Evolutionary conservation across 371 early-diverging fungal species (phyloP).

Genomic region (Mucor racemosus): DNA sequence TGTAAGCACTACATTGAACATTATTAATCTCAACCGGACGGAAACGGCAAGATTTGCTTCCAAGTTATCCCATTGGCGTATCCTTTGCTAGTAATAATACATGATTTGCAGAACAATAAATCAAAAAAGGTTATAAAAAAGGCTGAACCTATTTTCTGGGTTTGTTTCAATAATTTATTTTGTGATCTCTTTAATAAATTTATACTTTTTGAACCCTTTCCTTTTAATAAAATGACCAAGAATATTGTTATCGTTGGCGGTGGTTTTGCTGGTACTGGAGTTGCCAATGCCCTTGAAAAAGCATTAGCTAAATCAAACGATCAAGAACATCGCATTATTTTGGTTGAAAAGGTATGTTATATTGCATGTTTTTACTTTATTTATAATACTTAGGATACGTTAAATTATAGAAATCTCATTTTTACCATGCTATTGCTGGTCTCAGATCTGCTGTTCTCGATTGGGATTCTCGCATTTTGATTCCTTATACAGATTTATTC

Average conservation of each 20-base stretch:
- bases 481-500: slow-evolving; percentile 41
- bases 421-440: slow-evolving; percentile 39
- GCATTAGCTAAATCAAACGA: slow-evolving; percentile 4
- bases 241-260: slow-evolving; percentile 48
- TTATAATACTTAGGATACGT: too few relatives aligned
- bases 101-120: neutral
- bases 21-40: neutral
- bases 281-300: slow-evolving; percentile 35
- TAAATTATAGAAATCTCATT: slow-evolving; percentile 32
- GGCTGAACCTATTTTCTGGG: neutral
- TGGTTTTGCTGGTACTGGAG: slow-evolving; percentile 39
- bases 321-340: slow-evolving; percentile 29
- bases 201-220: neutral
- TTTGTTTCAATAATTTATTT: neutral
- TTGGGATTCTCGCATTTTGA: slow-evolving; percentile 26
- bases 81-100: neutral
- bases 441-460: slow-evolving; percentile 33
- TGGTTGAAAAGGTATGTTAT: slow-evolving; percentile 36
- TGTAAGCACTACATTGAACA: neutral
- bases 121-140: neutral
- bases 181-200: neutral
- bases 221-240: slow-evolving; percentile 12
- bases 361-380: neutral
- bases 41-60: neutral
- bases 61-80: neutral